These are phyloP conservation scores for Multifurca ochricompacta DNA, from an alignment of 768 basidiomycete genomes.

Conservation along the genomic window DNA sequence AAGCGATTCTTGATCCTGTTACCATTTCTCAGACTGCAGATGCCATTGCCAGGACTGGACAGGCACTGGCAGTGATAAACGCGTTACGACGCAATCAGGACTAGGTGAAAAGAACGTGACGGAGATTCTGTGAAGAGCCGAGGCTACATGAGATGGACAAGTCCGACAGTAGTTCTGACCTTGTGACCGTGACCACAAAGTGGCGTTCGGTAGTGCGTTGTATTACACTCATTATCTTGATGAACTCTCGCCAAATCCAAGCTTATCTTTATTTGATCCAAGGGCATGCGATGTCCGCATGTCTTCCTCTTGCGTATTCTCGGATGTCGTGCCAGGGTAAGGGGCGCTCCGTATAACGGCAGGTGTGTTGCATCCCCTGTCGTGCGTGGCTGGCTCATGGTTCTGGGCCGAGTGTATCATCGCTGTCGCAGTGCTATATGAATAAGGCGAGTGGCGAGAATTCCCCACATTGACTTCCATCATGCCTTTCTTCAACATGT, in stretches of 20 bases:
- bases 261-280: constrained; percentile 9
- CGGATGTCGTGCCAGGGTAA: constrained; percentile 10
- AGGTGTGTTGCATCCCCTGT: constrained; percentile 17
- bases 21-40: constrained; percentile 18
- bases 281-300: constrained; percentile 18
- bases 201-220: constrained; percentile 12
- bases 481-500: constrained; percentile 20
- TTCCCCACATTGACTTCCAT: constrained; percentile 7
- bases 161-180: not conserved
- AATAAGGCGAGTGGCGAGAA: constrained; percentile 4
- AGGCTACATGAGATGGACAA: constrained; percentile 1
- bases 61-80: constrained; percentile 15
- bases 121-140: constrained; percentile 11
- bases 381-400: constrained; percentile 11
- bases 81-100: constrained; percentile 11
- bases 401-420: constrained; percentile 6
- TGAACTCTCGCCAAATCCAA: constrained; percentile 3
- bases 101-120: constrained; percentile 3
- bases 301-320: constrained; percentile 2
- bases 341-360: constrained; percentile 15
- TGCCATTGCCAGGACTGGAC: constrained; percentile 18
- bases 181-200: constrained; percentile 2
- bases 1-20: constrained; percentile 11
- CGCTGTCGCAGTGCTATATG: constrained; percentile 11
- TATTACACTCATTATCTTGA: constrained; percentile 8